Evolutionary conservation across 1,284 basidiomycete genomes (phyloP).

Genomic region (Pseudozyma hubeiensis): DNA sequence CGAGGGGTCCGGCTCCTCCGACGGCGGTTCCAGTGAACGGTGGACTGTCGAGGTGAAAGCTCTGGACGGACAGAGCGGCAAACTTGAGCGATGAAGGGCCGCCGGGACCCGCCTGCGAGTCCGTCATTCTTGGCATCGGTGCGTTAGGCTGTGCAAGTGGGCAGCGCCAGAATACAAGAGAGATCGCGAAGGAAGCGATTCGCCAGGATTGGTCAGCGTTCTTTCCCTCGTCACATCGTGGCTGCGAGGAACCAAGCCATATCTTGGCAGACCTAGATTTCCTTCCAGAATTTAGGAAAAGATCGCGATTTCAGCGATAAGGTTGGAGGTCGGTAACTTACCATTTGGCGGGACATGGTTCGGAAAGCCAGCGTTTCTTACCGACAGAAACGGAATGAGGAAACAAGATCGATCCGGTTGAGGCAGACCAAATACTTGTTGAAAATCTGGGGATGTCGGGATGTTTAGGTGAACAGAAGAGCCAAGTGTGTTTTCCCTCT

Average conservation of each 20-base stretch:
- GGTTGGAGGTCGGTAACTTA: slow-evolving; percentile 2
- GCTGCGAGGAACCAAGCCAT: not conserved
- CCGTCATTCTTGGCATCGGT: slow-evolving; percentile 63
- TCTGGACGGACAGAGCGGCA: slow-evolving; percentile 63
- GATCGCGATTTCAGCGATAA: not conserved
- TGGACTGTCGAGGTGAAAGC: slow-evolving; percentile 67
- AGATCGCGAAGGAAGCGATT: not conserved
- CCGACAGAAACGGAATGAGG: too few relatives aligned
- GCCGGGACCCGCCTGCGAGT: slow-evolving; percentile 58
- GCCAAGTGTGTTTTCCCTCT: too few relatives aligned
- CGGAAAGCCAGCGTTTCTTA: not conserved
- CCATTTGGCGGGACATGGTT: slow-evolving; percentile 14
- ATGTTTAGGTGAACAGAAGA: too few relatives aligned
- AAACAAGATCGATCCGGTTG: not conserved
- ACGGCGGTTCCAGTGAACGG: slow-evolving; percentile 66
- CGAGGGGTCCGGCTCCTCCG: slow-evolving; percentile 52
- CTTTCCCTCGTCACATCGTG: not conserved
- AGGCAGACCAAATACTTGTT: too few relatives aligned
- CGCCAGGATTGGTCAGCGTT: slow-evolving; percentile 6
- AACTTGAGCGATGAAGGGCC: slow-evolving; percentile 62
- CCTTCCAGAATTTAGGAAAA: not conserved
- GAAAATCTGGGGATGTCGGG: too few relatives aligned
- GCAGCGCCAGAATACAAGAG: not conserved
- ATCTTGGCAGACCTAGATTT: not conserved
- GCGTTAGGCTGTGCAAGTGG: slow-evolving; percentile 25